Evolutionary conservation across 345 rosid genomes (phyloP), one percentile per base, ranked within the genome.

Genomic region (Dimocarpus longan): DNA sequence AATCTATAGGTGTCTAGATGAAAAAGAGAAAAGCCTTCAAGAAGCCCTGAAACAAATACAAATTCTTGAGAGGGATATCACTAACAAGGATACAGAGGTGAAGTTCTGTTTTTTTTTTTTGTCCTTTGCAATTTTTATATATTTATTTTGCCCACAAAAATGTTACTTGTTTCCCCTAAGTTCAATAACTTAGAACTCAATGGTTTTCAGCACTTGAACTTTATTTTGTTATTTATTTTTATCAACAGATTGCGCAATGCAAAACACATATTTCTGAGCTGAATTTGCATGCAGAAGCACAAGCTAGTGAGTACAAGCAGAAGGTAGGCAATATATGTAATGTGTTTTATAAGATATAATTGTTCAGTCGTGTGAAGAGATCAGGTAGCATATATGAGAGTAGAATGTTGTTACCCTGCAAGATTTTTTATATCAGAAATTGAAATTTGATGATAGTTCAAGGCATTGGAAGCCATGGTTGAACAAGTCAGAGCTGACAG

Each of bases 251-350:
- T 83, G 80, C 84, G 28, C 89, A 90, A 80, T 88, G 87, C 85
- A 85, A 83, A 78, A 88, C 84, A 7, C 97, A 91, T 88, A 86
- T 94, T 78, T 78, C 91, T 16, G 98, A 93, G 89, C 73, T 96
- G 70, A 92, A 88, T 85, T 81, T 96, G 91, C 92, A 93, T 80
- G 94, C 98, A 13, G 99, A 96, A 84, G 99, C 98, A 67, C 98
- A 94, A 84, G 98, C 93, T 76, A 87, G 78, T 65, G 99, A 92
- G 83, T 96, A 90, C 76, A 89, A 91, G 89, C 93, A 89, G 78
- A 93, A 96, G 98, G 99, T 92, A 84, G 56, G 82, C 62, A 65
- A 40, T n/a, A n/a, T 59, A 59, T 59, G 5, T n/a, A 46, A 46
- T 46, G 10, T 11, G 52, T 46, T 32, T 32, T 11, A 46, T 48